Evolutionary conservation across 176 grass and related monocot genomes (phyloP), one percentile per base, ranked within the genome.

Genomic region (Otatea glauca): DNA sequence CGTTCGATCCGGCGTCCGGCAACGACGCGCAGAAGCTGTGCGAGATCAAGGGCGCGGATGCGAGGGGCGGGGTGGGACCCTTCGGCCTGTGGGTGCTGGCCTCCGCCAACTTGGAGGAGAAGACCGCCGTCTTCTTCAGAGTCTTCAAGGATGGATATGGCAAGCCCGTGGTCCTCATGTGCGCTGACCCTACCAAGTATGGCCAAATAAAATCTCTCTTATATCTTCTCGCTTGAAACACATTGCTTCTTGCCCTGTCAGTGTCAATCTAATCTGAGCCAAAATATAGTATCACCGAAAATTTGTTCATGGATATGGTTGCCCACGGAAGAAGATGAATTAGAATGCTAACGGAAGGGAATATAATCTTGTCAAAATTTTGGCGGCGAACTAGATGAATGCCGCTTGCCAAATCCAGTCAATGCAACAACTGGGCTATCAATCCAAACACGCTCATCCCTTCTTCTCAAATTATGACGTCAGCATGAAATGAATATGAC

Each of bases 131-230:
- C 13, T 91, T 94, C 78, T 97, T 97, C 82, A 87, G 86, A 3
- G 62, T 94, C 0, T 94, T 94, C 82, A 90, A 74, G 45, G 65
- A 69, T 34, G 58, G 44, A 0, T 20, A 85, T n/a, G 44, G 68
- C 68, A 92, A 92, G 79, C 84, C 72, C 23, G 81, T 90, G 42
- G 78, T 97, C 50, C 94, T 97, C 62, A 92, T 97, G 94, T 97
- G 94, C 83, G 70, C 77, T 48, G 94, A 97, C 66, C 89, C 91
- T 8, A 97, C 88, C 0, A 94, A 71, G 94, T 92, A 62, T 15
- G 65, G n/a, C 74, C 32, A 29, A 12, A 18, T 29, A 0, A 8
- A 18, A 6, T 70, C 6, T 23, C 56, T 38, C 58, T 10, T 13
- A 2, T 47, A 0, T 34, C 60, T 38, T 64, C 38, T 60, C 35